Evolutionary conservation across 2,329 filamentous ascomycete genomes (phyloP).

Genomic region (Tolypocladium capitatum): DNA sequence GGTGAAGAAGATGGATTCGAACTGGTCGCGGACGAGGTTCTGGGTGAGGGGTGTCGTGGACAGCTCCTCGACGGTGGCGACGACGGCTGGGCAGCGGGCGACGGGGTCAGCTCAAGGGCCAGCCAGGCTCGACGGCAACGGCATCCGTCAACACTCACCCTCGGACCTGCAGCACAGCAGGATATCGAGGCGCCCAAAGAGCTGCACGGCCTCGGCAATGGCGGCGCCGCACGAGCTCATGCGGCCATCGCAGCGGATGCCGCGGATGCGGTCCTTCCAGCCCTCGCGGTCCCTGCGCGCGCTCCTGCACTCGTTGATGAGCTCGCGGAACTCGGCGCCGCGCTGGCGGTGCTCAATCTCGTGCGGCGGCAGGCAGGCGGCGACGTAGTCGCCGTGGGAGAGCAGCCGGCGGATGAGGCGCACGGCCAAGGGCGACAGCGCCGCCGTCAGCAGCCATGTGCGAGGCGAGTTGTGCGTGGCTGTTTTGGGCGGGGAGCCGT

Average conservation of each 20-base stretch:
- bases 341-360: conserved; percentile 68
- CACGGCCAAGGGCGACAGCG: conserved; percentile 72
- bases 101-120: conserved; percentile 3
- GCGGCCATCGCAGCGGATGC: conserved; percentile 50
- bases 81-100: conserved; percentile 45
- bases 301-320: conserved; percentile 58
- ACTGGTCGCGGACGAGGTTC: conserved; percentile 77
- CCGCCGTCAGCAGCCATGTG: conserved; percentile 86
- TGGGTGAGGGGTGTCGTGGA: conserved; percentile 58
- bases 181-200: conserved; percentile 82
- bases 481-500: conserved; percentile 18
- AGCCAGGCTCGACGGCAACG: background rate
- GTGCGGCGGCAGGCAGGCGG: conserved; percentile 65
- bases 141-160: conserved; percentile 33
- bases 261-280: conserved; percentile 66
- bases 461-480: conserved; percentile 62
- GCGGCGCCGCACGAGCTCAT: conserved; percentile 70
- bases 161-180: conserved; percentile 81
- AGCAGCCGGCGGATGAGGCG: conserved; percentile 70
- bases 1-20: conserved; percentile 89
- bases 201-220: conserved; percentile 70
- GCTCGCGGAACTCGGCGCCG: conserved; percentile 65
- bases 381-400: conserved; percentile 82
- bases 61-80: conserved; percentile 86
- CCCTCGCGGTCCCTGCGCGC: conserved; percentile 52